Evolutionary conservation across 1,284 basidiomycete species (phyloP).

Genomic region (Ceratobasidium theobromae): DNA sequence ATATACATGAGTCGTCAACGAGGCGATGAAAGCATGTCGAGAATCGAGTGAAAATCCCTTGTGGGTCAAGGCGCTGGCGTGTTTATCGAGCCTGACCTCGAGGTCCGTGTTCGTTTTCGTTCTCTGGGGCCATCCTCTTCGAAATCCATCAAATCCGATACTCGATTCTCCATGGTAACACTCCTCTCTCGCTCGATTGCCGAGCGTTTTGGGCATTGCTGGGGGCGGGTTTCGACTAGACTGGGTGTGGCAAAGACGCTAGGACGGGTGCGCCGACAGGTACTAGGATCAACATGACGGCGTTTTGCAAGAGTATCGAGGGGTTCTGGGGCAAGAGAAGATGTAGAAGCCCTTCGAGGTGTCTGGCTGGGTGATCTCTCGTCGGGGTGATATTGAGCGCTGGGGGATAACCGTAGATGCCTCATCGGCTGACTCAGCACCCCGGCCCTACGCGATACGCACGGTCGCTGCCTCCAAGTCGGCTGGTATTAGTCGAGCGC

Average conservation of each 20-base stretch:
- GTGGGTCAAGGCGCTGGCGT: neutral
- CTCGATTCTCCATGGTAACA: neutral
- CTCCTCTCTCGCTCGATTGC: slow-evolving; percentile 7
- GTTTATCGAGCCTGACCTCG: neutral
- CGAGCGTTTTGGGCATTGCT: slow-evolving; percentile 39
- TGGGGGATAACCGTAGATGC: neutral
- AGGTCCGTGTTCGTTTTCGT: slow-evolving; percentile 41
- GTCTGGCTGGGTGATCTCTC: neutral
- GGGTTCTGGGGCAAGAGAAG: slow-evolving; percentile 5
- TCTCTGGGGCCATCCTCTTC: slow-evolving; percentile 46
- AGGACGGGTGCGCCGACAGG: slow-evolving; percentile 20
- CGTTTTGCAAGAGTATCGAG: slow-evolving; percentile 39
- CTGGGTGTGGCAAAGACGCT: slow-evolving; percentile 8
- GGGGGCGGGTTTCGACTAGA: slow-evolving; percentile 28
- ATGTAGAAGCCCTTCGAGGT: slow-evolving; percentile 24
- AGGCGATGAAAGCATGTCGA: no score
- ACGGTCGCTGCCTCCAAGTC: no score
- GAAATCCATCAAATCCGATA: slow-evolving; percentile 45
- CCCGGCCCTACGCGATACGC: no score
- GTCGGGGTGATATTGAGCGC: slow-evolving; percentile 2
- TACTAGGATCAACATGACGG: no score
- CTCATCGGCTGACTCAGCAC: neutral
- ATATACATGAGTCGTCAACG: no score
- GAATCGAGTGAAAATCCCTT: no score
- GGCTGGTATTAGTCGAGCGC: no score